Base-by-base conservation (phyloP, 306 rosid genomes). In the Cicer chorassanicum region DNA sequence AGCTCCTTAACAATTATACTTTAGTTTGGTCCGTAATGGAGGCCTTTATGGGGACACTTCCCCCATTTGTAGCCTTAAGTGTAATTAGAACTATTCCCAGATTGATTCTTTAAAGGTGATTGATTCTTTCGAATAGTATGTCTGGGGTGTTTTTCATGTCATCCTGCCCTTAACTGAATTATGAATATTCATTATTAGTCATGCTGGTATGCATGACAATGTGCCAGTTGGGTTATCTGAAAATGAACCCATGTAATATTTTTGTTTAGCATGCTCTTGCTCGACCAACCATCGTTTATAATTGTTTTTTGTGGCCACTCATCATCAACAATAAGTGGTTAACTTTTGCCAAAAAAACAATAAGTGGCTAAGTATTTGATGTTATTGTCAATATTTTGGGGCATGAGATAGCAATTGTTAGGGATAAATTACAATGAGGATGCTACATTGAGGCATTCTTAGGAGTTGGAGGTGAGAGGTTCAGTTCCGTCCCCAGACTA, bases 91-190 rank as follows among this genome's bases (percentile, higher is more conserved):
- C 19, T 46, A 29, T 77, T 3, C 36, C 39, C 6, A 5, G 50
- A 77, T 10, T 39, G 65, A 65, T 72, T 77, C 65, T 45, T 48
- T 59, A 24, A 59, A 57, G 72, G 61, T 72, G 19, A 76, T 81
- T 65, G 75, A 65, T 81, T 70, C 65, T 21, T 53, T 55, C 34
- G 70, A 15, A 72, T 24, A 36, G 36, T 29, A 2, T 9, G 12
- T 41, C 14, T 51, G 24, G 9, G 44, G 0, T 78, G 51, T 70
- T 70, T 43, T 15, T 7, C 11, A 36, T 41, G 12, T 45, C 42
- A 69, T 72, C 53, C 51, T 46, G 46, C n/a, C 2, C 43, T 75
- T 39, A 16, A 49, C 72, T 49, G 51, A 51, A 51, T 8, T 65
- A 54, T 65, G 56, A 55, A 67, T 34, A 44, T 55, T 14, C 65